Conservation (phyloP, 1,284 basidiomycete genomes). For the Rhodotorula sp. region DNA sequence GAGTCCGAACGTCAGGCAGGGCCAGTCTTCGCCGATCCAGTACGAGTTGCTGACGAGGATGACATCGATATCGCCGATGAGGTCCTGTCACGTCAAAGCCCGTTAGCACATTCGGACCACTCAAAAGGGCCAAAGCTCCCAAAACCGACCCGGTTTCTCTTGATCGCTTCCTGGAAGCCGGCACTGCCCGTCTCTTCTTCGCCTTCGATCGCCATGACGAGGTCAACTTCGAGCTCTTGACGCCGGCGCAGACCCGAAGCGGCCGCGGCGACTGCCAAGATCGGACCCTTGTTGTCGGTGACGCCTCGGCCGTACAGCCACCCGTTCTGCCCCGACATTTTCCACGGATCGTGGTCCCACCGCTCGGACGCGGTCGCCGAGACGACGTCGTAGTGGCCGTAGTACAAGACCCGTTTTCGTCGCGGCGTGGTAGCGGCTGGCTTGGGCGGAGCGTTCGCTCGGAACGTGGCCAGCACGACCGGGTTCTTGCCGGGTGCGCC, state of each 20-base stretch:
- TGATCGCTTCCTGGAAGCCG: conserved; percentile 76
- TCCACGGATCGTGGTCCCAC: conserved; percentile 86
- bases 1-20: conserved; percentile 92
- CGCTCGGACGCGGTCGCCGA: conserved; percentile 63
- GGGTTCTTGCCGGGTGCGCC: conserved; percentile 60
- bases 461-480: conserved; percentile 80
- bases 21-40: conserved; percentile 92
- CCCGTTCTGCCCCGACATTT: conserved; percentile 78
- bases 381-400: conserved; percentile 94
- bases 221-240: conserved; percentile 75
- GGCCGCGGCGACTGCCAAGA: conserved; percentile 86
- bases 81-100: conserved; percentile 54
- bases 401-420: conserved; percentile 72
- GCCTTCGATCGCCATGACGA: conserved; percentile 90
- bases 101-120: no score
- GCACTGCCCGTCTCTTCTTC: conserved; percentile 91
- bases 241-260: conserved; percentile 73
- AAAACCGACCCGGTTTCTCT: conserved; percentile 65
- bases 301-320: conserved; percentile 92
- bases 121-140: not conserved
- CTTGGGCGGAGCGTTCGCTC: conserved; percentile 54
- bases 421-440: conserved; percentile 23
- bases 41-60: conserved; percentile 88
- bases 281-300: conserved; percentile 65
- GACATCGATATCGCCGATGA: conserved; percentile 79